Evolutionary conservation across 495 filamentous ascomycete species (phyloP).

Genomic region (Neurospora tetraspora): DNA sequence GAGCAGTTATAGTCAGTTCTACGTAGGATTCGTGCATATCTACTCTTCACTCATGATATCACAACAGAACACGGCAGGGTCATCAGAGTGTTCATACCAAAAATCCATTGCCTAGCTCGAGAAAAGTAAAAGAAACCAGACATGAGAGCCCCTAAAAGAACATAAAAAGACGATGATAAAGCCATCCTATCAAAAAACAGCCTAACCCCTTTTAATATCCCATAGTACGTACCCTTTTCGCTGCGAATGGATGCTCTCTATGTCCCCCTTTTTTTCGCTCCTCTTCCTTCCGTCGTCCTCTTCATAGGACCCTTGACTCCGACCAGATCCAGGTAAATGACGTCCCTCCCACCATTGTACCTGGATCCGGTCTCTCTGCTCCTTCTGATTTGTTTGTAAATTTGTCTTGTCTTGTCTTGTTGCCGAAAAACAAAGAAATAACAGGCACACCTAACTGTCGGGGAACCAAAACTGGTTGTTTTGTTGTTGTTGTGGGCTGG

Average conservation of each 20-base stretch:
- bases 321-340: conserved; percentile 12
- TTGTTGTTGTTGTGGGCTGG: neutral
- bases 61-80: too few species aligned
- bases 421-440: neutral
- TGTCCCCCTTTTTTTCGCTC: neutral
- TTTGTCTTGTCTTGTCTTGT: neutral
- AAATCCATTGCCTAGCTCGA: neutral
- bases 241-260: neutral
- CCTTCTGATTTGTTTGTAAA: conserved; percentile 11
- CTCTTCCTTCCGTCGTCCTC: neutral
- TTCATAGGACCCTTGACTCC: neutral
- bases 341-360: conserved; percentile 42
- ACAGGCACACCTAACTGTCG: conserved; percentile 35
- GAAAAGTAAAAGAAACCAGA: neutral
- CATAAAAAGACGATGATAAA: neutral
- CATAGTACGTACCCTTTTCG: neutral
- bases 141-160: neutral
- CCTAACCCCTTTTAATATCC: neutral
- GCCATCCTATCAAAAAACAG: neutral
- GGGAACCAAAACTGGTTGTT: conserved; percentile 21
- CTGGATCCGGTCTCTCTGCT: conserved; percentile 6
- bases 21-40: too few species aligned
- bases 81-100: neutral
- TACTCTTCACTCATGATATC: too few species aligned
- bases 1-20: too few species aligned